Percentiles rank a stretch among this genome's conserved stretches.
Conservation (phyloP, 1,284 basidiomycete genomes). For the Chondrostereum purpureum region DNA sequence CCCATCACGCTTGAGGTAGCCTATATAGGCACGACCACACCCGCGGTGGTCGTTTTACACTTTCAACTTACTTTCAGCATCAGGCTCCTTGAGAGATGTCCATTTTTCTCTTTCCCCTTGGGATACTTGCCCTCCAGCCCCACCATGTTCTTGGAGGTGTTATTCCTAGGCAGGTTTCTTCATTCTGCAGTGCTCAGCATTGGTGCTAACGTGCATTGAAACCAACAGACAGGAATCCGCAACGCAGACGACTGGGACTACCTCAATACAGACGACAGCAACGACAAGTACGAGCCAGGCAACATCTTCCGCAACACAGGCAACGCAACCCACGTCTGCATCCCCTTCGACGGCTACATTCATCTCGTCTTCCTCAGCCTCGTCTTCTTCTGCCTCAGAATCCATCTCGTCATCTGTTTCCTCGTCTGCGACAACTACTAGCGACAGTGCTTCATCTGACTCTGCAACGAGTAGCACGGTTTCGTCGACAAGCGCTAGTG, state of each 20-base stretch:
- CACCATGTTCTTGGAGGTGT: conserved; percentile 1
- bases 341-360: not conserved
- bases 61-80: too few relatives aligned
- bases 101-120: not conserved
- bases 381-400: not conserved
- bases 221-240: too few relatives aligned
- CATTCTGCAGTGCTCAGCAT: too few relatives aligned
- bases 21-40: too few relatives aligned
- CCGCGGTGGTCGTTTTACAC: too few relatives aligned
- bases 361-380: not conserved
- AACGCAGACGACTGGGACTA: too few relatives aligned
- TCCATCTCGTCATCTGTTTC: conserved; percentile 4
- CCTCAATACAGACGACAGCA: too few relatives aligned
- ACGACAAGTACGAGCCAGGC: not conserved
- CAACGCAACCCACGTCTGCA: not conserved
- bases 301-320: conserved; percentile 2
- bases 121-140: conserved; percentile 3
- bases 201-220: too few relatives aligned
- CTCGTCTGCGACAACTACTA: conserved; percentile 3
- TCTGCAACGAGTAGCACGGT: conserved; percentile 5
- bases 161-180: not conserved
- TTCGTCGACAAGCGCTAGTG: conserved; percentile 9
- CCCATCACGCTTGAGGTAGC: too few relatives aligned
- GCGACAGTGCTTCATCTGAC: not conserved
- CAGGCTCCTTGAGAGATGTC: not conserved